Evolutionary conservation across 495 filamentous ascomycete genomes (phyloP).

Genomic region (Daldinia loculata): DNA sequence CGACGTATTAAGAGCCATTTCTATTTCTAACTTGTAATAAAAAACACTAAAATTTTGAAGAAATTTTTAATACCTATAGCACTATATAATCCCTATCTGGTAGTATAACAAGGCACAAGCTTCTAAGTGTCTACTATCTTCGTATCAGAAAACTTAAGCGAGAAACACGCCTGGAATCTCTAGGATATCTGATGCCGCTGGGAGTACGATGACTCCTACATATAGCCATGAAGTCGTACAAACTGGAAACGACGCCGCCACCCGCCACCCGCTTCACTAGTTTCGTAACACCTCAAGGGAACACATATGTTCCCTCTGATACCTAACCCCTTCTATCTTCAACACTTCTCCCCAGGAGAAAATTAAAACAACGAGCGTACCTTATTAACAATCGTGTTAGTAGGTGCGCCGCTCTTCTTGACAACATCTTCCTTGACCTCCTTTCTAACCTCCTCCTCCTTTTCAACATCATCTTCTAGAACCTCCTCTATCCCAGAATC

Average conservation of each 20-base stretch:
- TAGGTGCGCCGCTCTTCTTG: neutral
- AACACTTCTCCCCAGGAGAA: neutral
- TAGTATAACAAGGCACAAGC: too few species aligned
- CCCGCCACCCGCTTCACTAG: too few species aligned
- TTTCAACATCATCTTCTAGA: neutral
- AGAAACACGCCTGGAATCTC: neutral
- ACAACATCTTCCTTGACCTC: too few species aligned
- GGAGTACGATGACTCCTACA: neutral
- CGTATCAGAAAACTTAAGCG: too few species aligned
- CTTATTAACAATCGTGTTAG: neutral
- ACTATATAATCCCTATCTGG: too few species aligned
- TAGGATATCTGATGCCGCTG: neutral
- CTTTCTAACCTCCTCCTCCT: neutral
- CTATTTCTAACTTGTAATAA: neutral
- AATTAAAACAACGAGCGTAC: neutral
- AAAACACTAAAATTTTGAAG: too few species aligned
- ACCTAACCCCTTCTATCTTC: neutral
- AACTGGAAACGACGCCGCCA: neutral
- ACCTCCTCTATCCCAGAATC: neutral
- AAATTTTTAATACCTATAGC: too few species aligned
- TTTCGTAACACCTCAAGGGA: neutral
- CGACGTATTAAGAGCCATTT: neutral
- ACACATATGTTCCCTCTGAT: neutral
- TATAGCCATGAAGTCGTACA: neutral
- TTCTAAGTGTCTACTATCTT: too few species aligned